A percentile compares a stretch with the other conserved stretches of the same genome.
phyloP scores from a whole-genome alignment of 805 yeast genomes.

The Candida vartiovaarae region DNA sequence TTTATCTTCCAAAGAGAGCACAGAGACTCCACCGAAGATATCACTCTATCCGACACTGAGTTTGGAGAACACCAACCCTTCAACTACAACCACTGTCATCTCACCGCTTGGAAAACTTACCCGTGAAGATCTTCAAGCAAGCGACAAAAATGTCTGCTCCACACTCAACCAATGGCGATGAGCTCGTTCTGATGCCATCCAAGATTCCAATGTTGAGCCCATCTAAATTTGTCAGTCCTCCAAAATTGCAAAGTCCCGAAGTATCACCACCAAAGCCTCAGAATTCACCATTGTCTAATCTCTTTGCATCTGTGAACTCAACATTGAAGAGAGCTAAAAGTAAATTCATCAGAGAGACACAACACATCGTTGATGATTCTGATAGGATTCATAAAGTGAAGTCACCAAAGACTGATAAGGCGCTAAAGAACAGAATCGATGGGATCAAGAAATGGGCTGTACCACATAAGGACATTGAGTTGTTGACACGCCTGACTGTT shows the following conservation, averaged over 20 bases:
- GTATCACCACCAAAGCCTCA: conserved; percentile 4
- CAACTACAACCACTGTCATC: conserved; percentile 3
- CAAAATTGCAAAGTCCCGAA: conserved; percentile 7
- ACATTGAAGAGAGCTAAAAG: conserved; percentile 18
- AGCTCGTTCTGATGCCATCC: not conserved
- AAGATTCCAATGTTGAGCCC: conserved; percentile 3
- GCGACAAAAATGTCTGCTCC: not conserved
- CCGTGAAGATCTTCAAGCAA: not conserved
- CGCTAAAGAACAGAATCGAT: not conserved
- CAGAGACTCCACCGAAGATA: not conserved
- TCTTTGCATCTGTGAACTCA: conserved; percentile 21
- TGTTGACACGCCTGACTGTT: conserved; percentile 9
- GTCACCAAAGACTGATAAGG: too few species aligned
- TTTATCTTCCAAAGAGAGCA: not conserved
- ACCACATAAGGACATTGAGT: conserved; percentile 1
- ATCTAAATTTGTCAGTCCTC: conserved; percentile 1
- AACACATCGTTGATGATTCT: conserved; percentile 4
- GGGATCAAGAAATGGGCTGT: not conserved
- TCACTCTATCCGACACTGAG: conserved; percentile 18
- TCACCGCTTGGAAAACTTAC: conserved; percentile 4
- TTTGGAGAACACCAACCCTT: conserved; percentile 5
- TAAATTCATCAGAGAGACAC: conserved; percentile 16
- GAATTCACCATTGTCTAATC: conserved; percentile 20
- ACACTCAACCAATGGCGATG: not conserved
- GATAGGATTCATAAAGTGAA: conserved; percentile 2